Evolutionary conservation across 148 eudicot genomes (phyloP), one percentile per base, ranked within the genome.

Genomic region (Heliosperma pusillum): DNA sequence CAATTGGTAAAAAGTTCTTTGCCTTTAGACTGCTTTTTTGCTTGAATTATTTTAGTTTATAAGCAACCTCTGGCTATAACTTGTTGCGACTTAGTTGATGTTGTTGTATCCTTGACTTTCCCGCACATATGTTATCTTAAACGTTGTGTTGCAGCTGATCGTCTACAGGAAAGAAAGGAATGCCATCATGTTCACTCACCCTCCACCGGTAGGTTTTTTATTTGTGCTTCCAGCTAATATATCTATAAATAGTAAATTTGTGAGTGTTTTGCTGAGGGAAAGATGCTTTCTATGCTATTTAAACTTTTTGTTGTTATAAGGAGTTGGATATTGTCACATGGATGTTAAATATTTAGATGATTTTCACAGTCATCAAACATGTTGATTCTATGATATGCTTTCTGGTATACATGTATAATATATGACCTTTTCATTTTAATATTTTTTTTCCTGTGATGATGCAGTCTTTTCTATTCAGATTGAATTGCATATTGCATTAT

Each of bases 111-210:
- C 82, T 94, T 94, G 87, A 94, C 96, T 56, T 58, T 78, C 73
- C 42, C 66, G 89, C 88, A 94, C 80, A 85, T 94, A 94, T 89
- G 78, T 94, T 29, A 69, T 92, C 64, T 84, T 90, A 85, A 88
- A 90, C 71, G 88, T 79, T 27, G 64, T 92, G 73, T 80, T 91
- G 81, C 98, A 94, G 88, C 80, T 94, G 86, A 87, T 94, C 81
- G 80, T 85, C 52, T 87, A 91, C 86, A 84, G 81, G 62, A 91
- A 91, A 91, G 93, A 94, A 77, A 94, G 90, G 89, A 88, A 90
- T 62, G 96, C 93, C 22, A 88, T 94, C 75, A 79, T 94, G 84
- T 94, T 92, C 76, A 91, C 97, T 69, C 88, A 94, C 83, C 92
- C 98, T 65, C 97, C 96, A 10, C 59, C 88, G 73, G 97, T 94